phyloP scores from a whole-genome alignment of 2,329 filamentous ascomycete genomes.

The Aureobasidium subglaciale region DNA sequence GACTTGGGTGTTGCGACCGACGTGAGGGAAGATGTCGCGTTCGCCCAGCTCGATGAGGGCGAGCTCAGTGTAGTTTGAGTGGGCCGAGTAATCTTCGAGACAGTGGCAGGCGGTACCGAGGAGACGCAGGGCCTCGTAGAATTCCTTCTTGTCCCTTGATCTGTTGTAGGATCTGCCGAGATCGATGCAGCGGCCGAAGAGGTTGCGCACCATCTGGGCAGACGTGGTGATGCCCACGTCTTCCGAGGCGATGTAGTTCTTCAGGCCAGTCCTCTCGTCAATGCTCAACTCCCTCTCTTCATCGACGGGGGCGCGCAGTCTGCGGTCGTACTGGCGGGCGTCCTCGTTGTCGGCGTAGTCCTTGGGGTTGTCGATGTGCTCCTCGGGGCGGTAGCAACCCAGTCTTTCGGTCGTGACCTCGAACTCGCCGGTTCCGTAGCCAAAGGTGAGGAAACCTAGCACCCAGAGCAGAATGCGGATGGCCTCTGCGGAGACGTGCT shows the following conservation, averaged over 20 bases:
- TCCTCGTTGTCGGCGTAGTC: conserved; percentile 77
- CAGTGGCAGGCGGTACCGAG: conserved; percentile 48
- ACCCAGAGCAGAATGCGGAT: conserved; percentile 50
- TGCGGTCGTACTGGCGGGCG: conserved; percentile 71
- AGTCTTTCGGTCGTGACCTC: conserved; percentile 49
- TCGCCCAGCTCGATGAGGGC: conserved; percentile 46
- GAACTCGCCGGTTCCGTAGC: conserved; percentile 50
- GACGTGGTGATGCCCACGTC: conserved; percentile 82
- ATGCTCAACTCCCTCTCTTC: conserved; percentile 37
- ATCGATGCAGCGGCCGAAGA: conserved; percentile 42
- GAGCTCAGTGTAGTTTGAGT: conserved; percentile 50
- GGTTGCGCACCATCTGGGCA: conserved; percentile 52
- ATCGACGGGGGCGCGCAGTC: conserved; percentile 70
- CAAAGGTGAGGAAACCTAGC: conserved; percentile 50
- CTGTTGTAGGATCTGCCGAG: conserved; percentile 42
- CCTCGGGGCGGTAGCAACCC: conserved; percentile 44
- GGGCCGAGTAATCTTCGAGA: conserved; percentile 48
- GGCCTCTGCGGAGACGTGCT: conserved; percentile 46
- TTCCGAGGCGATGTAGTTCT: conserved; percentile 97
- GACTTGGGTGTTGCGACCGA: conserved; percentile 40
- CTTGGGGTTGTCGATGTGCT: conserved; percentile 48
- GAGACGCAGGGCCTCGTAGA: conserved; percentile 43
- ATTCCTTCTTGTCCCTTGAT: conserved; percentile 36
- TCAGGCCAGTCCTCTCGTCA: conserved; percentile 71
- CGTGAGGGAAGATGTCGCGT: conserved; percentile 45